Evolutionary conservation across 2,329 filamentous ascomycete genomes (phyloP), one percentile per base, ranked within the genome.

Genomic region (Cladosporium cucumerinum): DNA sequence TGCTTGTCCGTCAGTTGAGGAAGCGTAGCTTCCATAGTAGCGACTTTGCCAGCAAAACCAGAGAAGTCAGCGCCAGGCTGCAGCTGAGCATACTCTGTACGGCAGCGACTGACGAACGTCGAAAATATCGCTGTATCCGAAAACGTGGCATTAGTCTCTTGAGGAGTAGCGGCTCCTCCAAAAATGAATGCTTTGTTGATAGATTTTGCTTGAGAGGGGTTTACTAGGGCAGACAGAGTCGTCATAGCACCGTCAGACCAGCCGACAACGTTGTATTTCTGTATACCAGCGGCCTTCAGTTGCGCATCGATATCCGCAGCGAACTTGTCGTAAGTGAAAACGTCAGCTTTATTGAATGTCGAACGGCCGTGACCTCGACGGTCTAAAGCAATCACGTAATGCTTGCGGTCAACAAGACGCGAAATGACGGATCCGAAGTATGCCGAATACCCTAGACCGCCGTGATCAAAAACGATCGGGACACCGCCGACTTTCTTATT

Each of bases 201-300:
- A 25, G 72, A 69, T 0, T 70, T 65, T 1, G 72, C 68, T 48
- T 74, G 73, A 14, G 65, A 69, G 0, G 72, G 60, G 71, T 79
- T 72, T 46, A 78, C 69, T 26, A 80, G 74, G 7, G 73, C 75
- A 3, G 76, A 69, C 5, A 80, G 73, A 1, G 78, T 78, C 6
- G 77, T 77, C 23, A 75, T 75, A 39, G 74, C 78, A 48, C 78
- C 78, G 61, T 81, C 79, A 10, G 77, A 79, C 79, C 78, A 81
- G 28, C 78, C 78, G 5, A 80, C 76, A 28, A 77, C 73, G 64
- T 75, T 72, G 67, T 77, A 77, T 61, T 69, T 63, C 4, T 54
- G 62, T 1, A 80, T 70, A 1, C 75, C 74, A 5, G 72, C 68
- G 1, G 69, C 46, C 6, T 71, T 69, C 4, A 80, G 73, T 49